These are phyloP conservation scores for Fusarium tanahbumbuense DNA, from an alignment of 2,329 filamentous ascomycete species.

Conservation along the genomic window DNA sequence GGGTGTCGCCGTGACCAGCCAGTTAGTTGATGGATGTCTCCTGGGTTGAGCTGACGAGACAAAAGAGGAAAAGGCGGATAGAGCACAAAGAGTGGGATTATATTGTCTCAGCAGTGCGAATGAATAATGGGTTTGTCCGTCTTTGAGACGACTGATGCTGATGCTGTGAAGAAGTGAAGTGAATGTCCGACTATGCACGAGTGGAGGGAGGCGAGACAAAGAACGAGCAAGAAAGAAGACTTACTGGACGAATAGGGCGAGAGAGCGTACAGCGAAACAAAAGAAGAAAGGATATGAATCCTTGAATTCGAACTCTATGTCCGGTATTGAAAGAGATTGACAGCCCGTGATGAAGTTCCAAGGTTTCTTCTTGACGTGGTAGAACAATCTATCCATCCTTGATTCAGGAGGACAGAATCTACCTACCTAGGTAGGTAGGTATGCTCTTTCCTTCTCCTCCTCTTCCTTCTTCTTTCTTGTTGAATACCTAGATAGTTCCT, in stretches of 20 bases:
- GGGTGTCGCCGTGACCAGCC: slow-evolving; percentile 25
- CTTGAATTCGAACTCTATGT: slow-evolving; percentile 5
- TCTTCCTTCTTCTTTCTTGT: neutral
- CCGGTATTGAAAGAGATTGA: slow-evolving; percentile 2
- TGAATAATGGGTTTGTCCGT: slow-evolving; percentile 29
- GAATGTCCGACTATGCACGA: slow-evolving; percentile 23
- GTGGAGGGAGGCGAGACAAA: slow-evolving; percentile 25
- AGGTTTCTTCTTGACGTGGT: neutral
- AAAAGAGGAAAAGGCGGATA: slow-evolving; percentile 5
- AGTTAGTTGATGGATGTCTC: slow-evolving; percentile 17
- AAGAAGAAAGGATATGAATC: slow-evolving; percentile 10
- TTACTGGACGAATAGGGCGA: neutral
- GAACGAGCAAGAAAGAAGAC: neutral
- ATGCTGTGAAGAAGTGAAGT: slow-evolving; percentile 7
- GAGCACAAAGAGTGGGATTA: slow-evolving; percentile 19
- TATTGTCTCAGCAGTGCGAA: slow-evolving; percentile 33
- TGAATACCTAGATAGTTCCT: neutral
- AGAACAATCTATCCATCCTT: neutral
- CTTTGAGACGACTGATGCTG: slow-evolving; percentile 14
- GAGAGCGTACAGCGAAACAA: slow-evolving; percentile 4
- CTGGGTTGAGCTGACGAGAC: slow-evolving; percentile 17
- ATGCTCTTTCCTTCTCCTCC: neutral
- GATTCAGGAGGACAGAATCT: neutral
- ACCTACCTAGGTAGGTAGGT: neutral
- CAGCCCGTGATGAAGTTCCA: neutral